Evolutionary conservation across 2,329 filamentous ascomycete species (phyloP), one percentile per base, ranked within the genome.

Genomic region (Phyllosticta citriasiana): DNA sequence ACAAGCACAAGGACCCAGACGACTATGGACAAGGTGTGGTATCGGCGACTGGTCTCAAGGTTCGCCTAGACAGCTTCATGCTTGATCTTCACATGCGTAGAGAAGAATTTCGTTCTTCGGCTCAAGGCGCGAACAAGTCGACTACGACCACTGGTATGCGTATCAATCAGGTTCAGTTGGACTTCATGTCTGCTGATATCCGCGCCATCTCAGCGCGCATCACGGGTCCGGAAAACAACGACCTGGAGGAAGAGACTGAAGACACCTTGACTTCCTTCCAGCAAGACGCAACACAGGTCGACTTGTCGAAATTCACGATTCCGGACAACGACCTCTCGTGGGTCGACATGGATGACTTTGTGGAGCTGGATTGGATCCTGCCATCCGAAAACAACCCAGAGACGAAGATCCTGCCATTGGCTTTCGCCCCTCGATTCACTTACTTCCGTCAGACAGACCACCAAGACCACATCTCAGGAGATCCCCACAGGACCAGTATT

Each of bases 261-360:
- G 83, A 84, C 61, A 81, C 80, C 8, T 72, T 85, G 27, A 81
- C 81, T 1, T 77, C 78, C 4, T 82, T 81, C 63, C 81, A 84
- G 62, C 78, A 82, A 27, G 75, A 79, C 51, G 71, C 77, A 2
- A 72, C 78, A 2, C 75, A 78, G 25, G 77, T 81, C 8, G 84
- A 87, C 71, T 79, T 96, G 57, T 96, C 92, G 0, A 87, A 88
- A 59, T 99, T 99, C 71, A 93, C 87, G 0, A 99, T 99, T 57
- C 93, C 94, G 0, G 94, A 99, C 72, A 89, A 95, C 60, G 94
- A 99, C 69, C 86, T 91, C 66, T 91, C 88, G 60, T 99, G 94
- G 94, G 92, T 99, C 64, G 94, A 99, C 70, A 97, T 99, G 91
- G 94, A 99, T 71, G 94, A 99, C 72, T 99, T 99, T 74, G 92